Conservation (phyloP, 305 asterid species). For the Solanum hybrid region DNA sequence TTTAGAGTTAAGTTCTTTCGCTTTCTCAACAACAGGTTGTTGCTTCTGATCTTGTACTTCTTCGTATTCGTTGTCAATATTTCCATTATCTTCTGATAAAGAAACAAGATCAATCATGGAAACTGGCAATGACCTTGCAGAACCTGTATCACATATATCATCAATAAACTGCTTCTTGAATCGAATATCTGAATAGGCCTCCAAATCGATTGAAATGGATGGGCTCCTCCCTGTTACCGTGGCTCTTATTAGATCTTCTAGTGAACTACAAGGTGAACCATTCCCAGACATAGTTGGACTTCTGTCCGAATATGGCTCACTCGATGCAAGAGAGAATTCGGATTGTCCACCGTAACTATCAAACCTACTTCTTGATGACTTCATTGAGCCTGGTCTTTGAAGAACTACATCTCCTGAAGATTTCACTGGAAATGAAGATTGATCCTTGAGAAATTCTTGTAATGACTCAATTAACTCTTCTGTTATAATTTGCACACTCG, state of each 20-base stretch:
- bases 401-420: neutral
- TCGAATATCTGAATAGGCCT: slow-evolving; percentile 43
- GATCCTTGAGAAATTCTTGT: slow-evolving; percentile 72
- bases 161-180: slow-evolving; percentile 12
- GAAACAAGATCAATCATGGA: slow-evolving; percentile 53
- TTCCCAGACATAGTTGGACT: slow-evolving; percentile 15
- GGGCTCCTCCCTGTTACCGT: slow-evolving; percentile 42
- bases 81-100: slow-evolving; percentile 22
- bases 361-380: slow-evolving; percentile 1
- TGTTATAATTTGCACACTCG: slow-evolving; percentile 51
- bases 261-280: slow-evolving; percentile 49
- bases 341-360: slow-evolving; percentile 40
- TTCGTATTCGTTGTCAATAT: neutral
- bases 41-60: neutral
- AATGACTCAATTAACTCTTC: slow-evolving; percentile 70
- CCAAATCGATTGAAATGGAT: slow-evolving; percentile 68
- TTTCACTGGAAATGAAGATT: slow-evolving; percentile 48
- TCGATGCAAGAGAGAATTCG: slow-evolving; percentile 37
- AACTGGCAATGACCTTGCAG: slow-evolving; percentile 59
- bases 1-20: neutral
- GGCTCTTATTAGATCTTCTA: slow-evolving; percentile 71
- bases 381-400: neutral
- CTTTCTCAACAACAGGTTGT: slow-evolving; percentile 3
- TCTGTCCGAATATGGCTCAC: slow-evolving; percentile 23
- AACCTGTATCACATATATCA: slow-evolving; percentile 41